Evolutionary conservation across 1,139 yeast genomes (phyloP).

Genomic region (Diutina neorugosa): DNA sequence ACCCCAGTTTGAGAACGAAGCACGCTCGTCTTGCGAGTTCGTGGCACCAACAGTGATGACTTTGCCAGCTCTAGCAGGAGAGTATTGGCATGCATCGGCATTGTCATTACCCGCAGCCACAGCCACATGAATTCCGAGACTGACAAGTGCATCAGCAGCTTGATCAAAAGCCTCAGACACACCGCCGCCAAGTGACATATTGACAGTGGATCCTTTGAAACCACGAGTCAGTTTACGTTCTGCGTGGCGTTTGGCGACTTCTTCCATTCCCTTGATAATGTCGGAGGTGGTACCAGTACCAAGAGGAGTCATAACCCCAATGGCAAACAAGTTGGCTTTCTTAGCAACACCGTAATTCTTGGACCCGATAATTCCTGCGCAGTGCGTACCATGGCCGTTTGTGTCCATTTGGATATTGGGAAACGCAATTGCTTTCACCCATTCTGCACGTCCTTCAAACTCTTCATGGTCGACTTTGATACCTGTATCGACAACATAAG

Average conservation of each 20-base stretch:
- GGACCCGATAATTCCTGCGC: conserved; percentile 35
- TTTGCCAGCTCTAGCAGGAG: conserved; percentile 33
- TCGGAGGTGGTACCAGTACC: conserved; percentile 32
- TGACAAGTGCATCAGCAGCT: conserved; percentile 30
- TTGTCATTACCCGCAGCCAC: conserved; percentile 37
- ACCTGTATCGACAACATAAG: conserved; percentile 34
- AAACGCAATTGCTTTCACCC: conserved; percentile 30
- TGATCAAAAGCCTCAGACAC: conserved; percentile 27
- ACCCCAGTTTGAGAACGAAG: conserved; percentile 33
- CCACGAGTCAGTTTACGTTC: conserved; percentile 17
- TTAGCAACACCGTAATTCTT: conserved; percentile 32
- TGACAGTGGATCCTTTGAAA: conserved; percentile 33
- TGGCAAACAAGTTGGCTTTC: conserved; percentile 29
- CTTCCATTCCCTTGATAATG: conserved; percentile 32
- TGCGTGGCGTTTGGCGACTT: conserved; percentile 25
- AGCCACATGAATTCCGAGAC: conserved; percentile 30
- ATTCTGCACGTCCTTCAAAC: conserved; percentile 29
- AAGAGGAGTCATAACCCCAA: conserved; percentile 27
- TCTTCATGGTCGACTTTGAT: conserved; percentile 28
- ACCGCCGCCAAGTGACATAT: conserved; percentile 35
- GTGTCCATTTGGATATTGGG: conserved; percentile 26
- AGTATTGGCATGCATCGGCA: conserved; percentile 28
- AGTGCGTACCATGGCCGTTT: conserved; percentile 33
- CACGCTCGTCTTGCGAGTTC: conserved; percentile 23
- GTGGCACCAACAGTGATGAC: conserved; percentile 35